These are phyloP conservation scores for Tirmania nivea DNA, from an alignment of 495 filamentous ascomycete species.

Conservation along the genomic window DNA sequence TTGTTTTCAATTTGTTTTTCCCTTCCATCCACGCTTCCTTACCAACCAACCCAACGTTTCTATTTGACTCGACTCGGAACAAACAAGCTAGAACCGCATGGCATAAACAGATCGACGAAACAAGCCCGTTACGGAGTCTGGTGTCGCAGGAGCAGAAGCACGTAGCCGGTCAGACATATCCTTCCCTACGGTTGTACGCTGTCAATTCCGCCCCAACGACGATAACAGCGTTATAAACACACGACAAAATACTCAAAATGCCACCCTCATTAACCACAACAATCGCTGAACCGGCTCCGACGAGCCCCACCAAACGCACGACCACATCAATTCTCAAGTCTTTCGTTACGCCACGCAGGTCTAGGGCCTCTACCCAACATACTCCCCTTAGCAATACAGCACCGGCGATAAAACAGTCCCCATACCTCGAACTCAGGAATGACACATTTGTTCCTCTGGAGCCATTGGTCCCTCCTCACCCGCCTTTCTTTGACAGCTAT, in stretches of 20 bases:
- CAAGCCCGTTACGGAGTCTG: too few relatives aligned
- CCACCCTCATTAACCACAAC: slow-evolving; percentile 25
- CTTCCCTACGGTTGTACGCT: too few relatives aligned
- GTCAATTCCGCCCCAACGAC: too few relatives aligned
- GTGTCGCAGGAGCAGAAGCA: too few relatives aligned
- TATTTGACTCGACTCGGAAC: too few relatives aligned
- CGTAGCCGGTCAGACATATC: too few relatives aligned
- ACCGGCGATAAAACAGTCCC: not conserved
- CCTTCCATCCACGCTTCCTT: not conserved
- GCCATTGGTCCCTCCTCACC: slow-evolving; percentile 9
- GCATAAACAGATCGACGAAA: too few relatives aligned
- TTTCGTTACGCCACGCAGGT: slow-evolving; percentile 18
- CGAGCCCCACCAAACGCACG: slow-evolving; percentile 19
- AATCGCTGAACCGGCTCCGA: slow-evolving; percentile 8
- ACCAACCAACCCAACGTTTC: too few relatives aligned
- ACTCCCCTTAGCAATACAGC: not conserved
- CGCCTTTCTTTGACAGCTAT: slow-evolving; percentile 11
- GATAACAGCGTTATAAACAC: slow-evolving; percentile 15
- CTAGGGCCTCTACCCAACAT: slow-evolving; percentile 10
- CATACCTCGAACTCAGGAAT: slow-evolving; percentile 13
- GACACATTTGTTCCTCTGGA: slow-evolving; percentile 11
- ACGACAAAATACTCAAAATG: slow-evolving; percentile 18
- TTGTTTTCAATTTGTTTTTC: not conserved
- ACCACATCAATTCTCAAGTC: slow-evolving; percentile 18
- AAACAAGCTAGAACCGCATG: too few relatives aligned